A percentile compares a stretch with the other conserved stretches of the same genome.
These are phyloP conservation scores for Capillidium rhysosporum DNA, from an alignment of 371 early-diverging fungal species.

Conservation along the genomic window DNA sequence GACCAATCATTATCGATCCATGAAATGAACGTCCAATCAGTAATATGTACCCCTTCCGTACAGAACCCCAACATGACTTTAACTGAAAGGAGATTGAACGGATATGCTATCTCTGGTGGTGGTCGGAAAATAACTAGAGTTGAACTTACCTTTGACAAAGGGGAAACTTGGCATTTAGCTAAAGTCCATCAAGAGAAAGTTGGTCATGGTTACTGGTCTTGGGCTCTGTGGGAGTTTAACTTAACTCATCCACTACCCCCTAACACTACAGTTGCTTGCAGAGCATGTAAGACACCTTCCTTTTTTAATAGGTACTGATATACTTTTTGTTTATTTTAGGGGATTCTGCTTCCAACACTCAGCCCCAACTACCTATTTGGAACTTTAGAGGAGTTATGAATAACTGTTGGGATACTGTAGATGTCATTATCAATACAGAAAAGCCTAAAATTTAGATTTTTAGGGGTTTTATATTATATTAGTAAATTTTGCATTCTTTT, in stretches of 20 bases:
- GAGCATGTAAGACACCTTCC: slow-evolving; percentile 6
- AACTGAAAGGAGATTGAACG: background rate
- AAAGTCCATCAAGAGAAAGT: slow-evolving; percentile 12
- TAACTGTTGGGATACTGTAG: slow-evolving; percentile 46
- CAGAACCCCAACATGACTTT: background rate
- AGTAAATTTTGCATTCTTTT: too few species aligned
- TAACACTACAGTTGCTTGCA: slow-evolving; percentile 3
- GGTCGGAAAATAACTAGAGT: too few species aligned
- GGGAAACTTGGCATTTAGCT: slow-evolving; percentile 49
- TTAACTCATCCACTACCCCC: too few species aligned
- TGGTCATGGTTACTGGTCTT: slow-evolving; percentile 30
- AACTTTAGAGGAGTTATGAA: slow-evolving; percentile 71
- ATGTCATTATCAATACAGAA: background rate
- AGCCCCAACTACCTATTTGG: slow-evolving; percentile 53
- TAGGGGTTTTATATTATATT: too few species aligned
- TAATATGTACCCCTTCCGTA: slow-evolving; percentile 6
- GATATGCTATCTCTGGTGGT: slow-evolving; percentile 8
- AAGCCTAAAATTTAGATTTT: background rate
- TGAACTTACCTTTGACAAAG: slow-evolving; percentile 58
- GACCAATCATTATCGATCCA: slow-evolving; percentile 4
- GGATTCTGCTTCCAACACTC: slow-evolving; percentile 51
- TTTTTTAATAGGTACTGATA: background rate
- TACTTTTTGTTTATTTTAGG: slow-evolving; percentile 14
- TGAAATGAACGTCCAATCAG: slow-evolving; percentile 9
- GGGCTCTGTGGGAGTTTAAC: slow-evolving; percentile 18